Conservation (phyloP, 192 early-diverging fungal genomes). For the Umbelopsis sp. region DNA sequence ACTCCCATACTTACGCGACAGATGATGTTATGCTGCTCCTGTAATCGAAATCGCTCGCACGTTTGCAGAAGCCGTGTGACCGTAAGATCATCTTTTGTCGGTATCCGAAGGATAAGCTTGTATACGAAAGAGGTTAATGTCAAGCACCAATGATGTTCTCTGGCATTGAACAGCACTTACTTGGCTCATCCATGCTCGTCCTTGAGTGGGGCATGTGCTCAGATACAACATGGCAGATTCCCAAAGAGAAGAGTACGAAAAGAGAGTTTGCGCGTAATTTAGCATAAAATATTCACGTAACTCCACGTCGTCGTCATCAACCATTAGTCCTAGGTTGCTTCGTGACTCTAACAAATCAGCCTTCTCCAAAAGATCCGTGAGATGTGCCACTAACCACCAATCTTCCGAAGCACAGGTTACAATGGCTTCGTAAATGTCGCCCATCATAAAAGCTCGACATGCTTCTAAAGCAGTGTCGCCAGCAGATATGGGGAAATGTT, state of each 20-base stretch:
- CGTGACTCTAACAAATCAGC: constrained; percentile 24
- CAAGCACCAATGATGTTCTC: neutral
- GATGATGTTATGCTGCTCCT: neutral
- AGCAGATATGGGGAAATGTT: constrained; percentile 6
- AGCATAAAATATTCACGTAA: constrained; percentile 51
- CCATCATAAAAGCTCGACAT: constrained; percentile 48
- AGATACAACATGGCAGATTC: constrained; percentile 38
- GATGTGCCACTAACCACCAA: constrained; percentile 64
- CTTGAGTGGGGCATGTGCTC: constrained; percentile 8
- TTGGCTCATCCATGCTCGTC: constrained; percentile 6
- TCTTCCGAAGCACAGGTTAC: constrained; percentile 41
- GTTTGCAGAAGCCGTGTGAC: neutral
- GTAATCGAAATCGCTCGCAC: neutral
- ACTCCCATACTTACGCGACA: neutral
- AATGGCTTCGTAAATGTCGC: constrained; percentile 26
- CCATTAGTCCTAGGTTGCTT: constrained; percentile 7
- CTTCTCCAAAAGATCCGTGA: constrained; percentile 59
- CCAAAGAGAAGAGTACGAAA: constrained; percentile 39
- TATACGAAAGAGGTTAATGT: neutral
- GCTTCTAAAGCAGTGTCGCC: constrained; percentile 36
- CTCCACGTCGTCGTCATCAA: constrained; percentile 28
- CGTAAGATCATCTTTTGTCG: neutral
- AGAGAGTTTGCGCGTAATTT: constrained; percentile 38
- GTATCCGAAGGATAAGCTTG: constrained; percentile 9
- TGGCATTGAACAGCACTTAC: neutral